Evolutionary conservation across 2,329 filamentous ascomycete species (phyloP).

Genomic region (Penicillium sp.): DNA sequence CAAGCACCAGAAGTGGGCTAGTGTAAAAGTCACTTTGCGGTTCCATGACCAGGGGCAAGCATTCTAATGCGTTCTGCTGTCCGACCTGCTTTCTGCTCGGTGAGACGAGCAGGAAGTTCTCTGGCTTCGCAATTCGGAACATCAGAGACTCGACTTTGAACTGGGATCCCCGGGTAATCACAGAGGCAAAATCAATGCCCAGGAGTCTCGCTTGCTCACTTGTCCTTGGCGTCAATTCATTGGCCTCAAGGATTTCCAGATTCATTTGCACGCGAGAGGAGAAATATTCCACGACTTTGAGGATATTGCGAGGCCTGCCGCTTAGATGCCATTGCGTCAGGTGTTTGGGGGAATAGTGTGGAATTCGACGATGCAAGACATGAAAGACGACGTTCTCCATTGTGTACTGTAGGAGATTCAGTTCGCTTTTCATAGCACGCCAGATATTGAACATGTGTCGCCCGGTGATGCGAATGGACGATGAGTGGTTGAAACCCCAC

Average conservation of each 20-base stretch:
- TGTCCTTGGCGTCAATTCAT: conserved; percentile 82
- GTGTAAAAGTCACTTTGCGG: conserved; percentile 92
- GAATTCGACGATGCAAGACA: conserved; percentile 79
- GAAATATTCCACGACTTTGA: conserved; percentile 76
- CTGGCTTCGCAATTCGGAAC: conserved; percentile 96
- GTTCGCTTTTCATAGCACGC: conserved; percentile 89
- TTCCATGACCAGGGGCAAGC: conserved; percentile 94
- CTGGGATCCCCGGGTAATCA: conserved; percentile 90
- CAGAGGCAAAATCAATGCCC: conserved; percentile 94
- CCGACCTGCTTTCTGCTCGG: conserved; percentile 90
- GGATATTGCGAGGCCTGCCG: conserved; percentile 64
- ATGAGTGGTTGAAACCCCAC: conserved; percentile 94
- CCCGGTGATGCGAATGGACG: conserved; percentile 86
- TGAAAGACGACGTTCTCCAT: conserved; percentile 96
- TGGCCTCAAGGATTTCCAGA: conserved; percentile 85
- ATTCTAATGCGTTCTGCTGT: conserved; percentile 89
- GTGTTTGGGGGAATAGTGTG: conserved; percentile 76
- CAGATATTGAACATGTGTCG: conserved; percentile 96
- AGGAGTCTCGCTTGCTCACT: conserved; percentile 91
- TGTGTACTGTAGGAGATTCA: conserved; percentile 89
- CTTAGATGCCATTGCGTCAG: conserved; percentile 80
- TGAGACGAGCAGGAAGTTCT: conserved; percentile 87
- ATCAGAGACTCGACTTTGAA: conserved; percentile 99
- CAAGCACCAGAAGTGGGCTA: conserved; percentile 82
- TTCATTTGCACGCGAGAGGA: conserved; percentile 72